phyloP scores from a whole-genome alignment of 371 early-diverging fungal species.

The Coemansia sp. region DNA sequence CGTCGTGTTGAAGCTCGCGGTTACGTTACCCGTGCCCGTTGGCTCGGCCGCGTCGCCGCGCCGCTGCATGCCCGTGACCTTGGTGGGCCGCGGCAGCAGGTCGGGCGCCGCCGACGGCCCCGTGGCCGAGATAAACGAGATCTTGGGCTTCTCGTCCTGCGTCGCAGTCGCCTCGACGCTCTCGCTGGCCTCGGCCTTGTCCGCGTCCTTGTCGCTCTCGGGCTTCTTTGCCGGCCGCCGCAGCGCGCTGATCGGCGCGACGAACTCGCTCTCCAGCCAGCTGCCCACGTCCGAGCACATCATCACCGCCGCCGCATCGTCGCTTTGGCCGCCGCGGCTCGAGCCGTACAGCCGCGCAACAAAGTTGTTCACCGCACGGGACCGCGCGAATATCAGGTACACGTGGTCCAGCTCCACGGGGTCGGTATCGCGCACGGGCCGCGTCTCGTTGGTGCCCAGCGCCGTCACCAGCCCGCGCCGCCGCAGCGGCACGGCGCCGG shows the following conservation, averaged over 20 bases:
- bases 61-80: slow-evolving; percentile 30
- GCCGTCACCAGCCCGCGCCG: slow-evolving; percentile 10
- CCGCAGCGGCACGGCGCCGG: not conserved
- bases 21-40: not conserved
- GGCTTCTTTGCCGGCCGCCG: slow-evolving; percentile 13
- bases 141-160: slow-evolving; percentile 9
- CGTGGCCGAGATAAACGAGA: slow-evolving; percentile 39
- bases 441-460: slow-evolving; percentile 9
- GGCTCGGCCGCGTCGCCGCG: slow-evolving; percentile 1
- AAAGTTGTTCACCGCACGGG: slow-evolving; percentile 43
- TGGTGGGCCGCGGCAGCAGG: slow-evolving; percentile 21
- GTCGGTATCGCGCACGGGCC: slow-evolving; percentile 29
- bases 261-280: slow-evolving; percentile 43
- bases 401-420: slow-evolving; percentile 41
- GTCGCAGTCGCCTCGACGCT: not conserved
- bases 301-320: slow-evolving; percentile 9
- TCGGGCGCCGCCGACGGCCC: slow-evolving; percentile 21
- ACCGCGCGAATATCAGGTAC: slow-evolving; percentile 41
- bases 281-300: slow-evolving; percentile 37
- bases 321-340: slow-evolving; percentile 5
- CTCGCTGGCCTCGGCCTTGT: not conserved
- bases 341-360: slow-evolving; percentile 31
- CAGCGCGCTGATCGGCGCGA: slow-evolving; percentile 32
- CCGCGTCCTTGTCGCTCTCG: not conserved
- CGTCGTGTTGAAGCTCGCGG: not conserved